Conservation (phyloP, 176 grass and related monocot species). For the Eleusine coracana region DNA sequence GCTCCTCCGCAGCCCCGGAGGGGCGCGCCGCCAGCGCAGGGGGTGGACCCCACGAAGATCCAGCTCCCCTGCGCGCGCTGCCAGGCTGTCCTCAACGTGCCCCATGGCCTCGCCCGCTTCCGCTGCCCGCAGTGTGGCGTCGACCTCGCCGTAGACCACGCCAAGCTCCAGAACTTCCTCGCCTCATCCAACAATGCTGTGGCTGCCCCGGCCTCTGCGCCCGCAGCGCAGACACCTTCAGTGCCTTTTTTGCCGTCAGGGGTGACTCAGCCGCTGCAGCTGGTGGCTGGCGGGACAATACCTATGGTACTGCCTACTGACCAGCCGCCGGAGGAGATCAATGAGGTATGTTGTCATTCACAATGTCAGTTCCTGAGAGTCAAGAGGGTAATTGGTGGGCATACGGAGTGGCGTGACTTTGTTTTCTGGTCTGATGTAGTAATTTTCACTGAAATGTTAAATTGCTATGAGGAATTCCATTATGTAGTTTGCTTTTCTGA, state of each 20-base stretch:
- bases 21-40: slow-evolving; percentile 29
- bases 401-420: slow-evolving; percentile 1
- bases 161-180: slow-evolving; percentile 60
- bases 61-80: slow-evolving; percentile 49
- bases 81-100: slow-evolving; percentile 67
- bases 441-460: background rate
- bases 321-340: slow-evolving; percentile 69
- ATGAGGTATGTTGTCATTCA: slow-evolving; percentile 52
- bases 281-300: slow-evolving; percentile 22
- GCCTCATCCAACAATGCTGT: slow-evolving; percentile 21
- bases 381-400: background rate
- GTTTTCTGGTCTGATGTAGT: background rate
- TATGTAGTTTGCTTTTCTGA: background rate
- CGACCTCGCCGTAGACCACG: slow-evolving; percentile 73
- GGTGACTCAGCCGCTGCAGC: slow-evolving; percentile 32
- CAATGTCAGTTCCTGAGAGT: background rate
- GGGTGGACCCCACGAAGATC: slow-evolving; percentile 44
- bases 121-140: slow-evolving; percentile 87
- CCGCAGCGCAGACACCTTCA: background rate
- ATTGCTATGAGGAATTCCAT: background rate
- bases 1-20: slow-evolving; percentile 6
- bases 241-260: slow-evolving; percentile 37
- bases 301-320: slow-evolving; percentile 37
- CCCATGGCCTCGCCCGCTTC: slow-evolving; percentile 80
- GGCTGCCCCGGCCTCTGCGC: background rate